Evolutionary conservation across 257 asterid species (phyloP).

Genomic region (Perilla frutescens): DNA sequence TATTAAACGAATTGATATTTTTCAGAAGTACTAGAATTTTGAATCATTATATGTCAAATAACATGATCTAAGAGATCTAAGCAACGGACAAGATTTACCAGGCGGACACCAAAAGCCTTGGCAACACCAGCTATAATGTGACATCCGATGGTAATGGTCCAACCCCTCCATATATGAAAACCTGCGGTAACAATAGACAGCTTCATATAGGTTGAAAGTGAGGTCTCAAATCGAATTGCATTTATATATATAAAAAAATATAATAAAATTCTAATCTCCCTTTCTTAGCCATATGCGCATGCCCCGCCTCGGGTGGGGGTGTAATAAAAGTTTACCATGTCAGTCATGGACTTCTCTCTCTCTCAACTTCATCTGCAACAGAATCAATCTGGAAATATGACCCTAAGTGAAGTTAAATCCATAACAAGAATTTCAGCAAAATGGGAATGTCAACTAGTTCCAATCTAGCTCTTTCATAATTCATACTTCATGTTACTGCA

Average conservation of each 20-base stretch:
- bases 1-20: neutral
- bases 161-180: slow-evolving; percentile 85
- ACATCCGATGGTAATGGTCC: slow-evolving; percentile 93
- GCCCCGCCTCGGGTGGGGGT: neutral
- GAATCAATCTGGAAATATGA: slow-evolving; percentile 71
- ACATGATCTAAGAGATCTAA: neutral
- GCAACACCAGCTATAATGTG: slow-evolving; percentile 89
- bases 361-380: slow-evolving; percentile 93
- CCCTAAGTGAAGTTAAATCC: slow-evolving; percentile 8
- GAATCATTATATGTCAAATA: neutral
- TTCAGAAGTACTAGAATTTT: slow-evolving; percentile 16
- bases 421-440: slow-evolving; percentile 8
- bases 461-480: too few relatives aligned
- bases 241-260: neutral
- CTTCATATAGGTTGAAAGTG: slow-evolving; percentile 1
- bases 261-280: neutral
- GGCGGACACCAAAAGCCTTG: slow-evolving; percentile 93
- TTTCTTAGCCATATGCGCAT: neutral
- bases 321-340: slow-evolving; percentile 59
- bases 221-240: slow-evolving; percentile 15
- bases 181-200: slow-evolving; percentile 45
- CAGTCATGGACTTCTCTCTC: slow-evolving; percentile 66
- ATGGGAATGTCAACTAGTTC: slow-evolving; percentile 2
- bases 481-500: too few relatives aligned
- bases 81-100: slow-evolving; percentile 48